Conservation (phyloP, 345 rosid genomes). For the Zanthoxylum bungeanum region DNA sequence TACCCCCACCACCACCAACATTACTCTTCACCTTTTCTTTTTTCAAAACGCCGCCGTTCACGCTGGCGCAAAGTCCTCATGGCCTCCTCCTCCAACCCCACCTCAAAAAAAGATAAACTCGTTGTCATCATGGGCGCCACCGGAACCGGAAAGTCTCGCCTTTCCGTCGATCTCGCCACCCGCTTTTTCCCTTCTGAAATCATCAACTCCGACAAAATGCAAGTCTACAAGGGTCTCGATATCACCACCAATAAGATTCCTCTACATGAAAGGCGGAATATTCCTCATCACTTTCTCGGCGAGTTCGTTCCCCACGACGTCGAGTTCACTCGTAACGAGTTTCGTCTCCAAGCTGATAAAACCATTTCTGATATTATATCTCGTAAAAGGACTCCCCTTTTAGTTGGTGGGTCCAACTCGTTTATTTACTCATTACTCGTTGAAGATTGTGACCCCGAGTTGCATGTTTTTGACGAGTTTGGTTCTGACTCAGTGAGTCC, state of each 20-base stretch:
- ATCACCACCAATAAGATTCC: slow-evolving; percentile 84
- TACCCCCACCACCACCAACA: slow-evolving; percentile 1
- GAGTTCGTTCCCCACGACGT: slow-evolving; percentile 33
- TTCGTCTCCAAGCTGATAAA: slow-evolving; percentile 47
- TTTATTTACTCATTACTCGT: slow-evolving; percentile 66
- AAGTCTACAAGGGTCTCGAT: slow-evolving; percentile 72
- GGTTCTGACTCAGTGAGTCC: slow-evolving; percentile 26
- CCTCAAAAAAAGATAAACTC: slow-evolving; percentile 44
- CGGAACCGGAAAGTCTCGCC: slow-evolving; percentile 77
- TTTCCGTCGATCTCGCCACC: slow-evolving; percentile 75
- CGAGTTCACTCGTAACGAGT: slow-evolving; percentile 52
- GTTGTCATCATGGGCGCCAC: slow-evolving; percentile 87
- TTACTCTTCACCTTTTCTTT: neutral
- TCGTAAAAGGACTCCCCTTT: slow-evolving; percentile 48
- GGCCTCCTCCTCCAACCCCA: slow-evolving; percentile 18
- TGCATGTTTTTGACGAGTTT: slow-evolving; percentile 42
- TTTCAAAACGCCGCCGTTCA: neutral
- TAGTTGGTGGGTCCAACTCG: slow-evolving; percentile 95
- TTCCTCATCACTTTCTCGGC: slow-evolving; percentile 84
- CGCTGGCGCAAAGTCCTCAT: neutral
- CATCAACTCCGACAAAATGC: slow-evolving; percentile 90
- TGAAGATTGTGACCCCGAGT: slow-evolving; percentile 46
- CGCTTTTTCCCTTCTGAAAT: slow-evolving; percentile 49
- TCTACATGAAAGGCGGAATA: slow-evolving; percentile 45
- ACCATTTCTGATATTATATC: slow-evolving; percentile 39